These are phyloP conservation scores for Lecanicillium sp. DNA, from an alignment of 2,329 filamentous ascomycete genomes.

Conservation along the genomic window DNA sequence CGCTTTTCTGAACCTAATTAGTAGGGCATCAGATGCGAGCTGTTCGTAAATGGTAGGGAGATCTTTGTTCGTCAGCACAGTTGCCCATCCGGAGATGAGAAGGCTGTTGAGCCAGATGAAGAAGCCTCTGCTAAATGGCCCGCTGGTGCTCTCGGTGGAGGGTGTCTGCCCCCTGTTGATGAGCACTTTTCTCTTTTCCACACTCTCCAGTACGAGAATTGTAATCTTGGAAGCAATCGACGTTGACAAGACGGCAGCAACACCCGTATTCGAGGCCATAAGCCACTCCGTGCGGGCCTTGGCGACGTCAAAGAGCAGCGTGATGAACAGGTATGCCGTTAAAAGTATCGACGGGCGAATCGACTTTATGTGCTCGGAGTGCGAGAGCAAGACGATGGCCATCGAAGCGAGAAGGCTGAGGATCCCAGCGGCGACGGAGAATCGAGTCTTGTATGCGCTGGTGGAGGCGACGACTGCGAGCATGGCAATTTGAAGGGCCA, in stretches of 20 bases:
- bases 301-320: constrained; percentile 1
- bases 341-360: constrained; percentile 5
- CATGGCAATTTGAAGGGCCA: too few species aligned
- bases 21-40: too few species aligned
- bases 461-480: too few species aligned
- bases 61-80: too few species aligned
- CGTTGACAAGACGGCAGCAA: constrained; percentile 3
- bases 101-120: constrained; percentile 7
- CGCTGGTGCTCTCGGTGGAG: constrained; percentile 3
- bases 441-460: too few species aligned
- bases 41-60: too few species aligned
- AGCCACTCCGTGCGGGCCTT: constrained; percentile 5
- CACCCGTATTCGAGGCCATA: neutral
- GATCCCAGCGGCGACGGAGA: too few species aligned
- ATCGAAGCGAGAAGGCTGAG: too few species aligned
- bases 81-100: constrained; percentile 1
- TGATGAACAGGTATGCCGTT: constrained; percentile 2
- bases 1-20: too few species aligned
- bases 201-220: too few species aligned
- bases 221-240: constrained; percentile 2
- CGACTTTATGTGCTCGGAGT: too few species aligned
- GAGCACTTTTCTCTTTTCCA: constrained; percentile 3
- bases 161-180: neutral
- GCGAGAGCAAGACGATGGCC: too few species aligned
- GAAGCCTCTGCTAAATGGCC: constrained; percentile 3